Conservation (phyloP, 257 asterid species). For the Rauvolfia tetraphylla region DNA sequence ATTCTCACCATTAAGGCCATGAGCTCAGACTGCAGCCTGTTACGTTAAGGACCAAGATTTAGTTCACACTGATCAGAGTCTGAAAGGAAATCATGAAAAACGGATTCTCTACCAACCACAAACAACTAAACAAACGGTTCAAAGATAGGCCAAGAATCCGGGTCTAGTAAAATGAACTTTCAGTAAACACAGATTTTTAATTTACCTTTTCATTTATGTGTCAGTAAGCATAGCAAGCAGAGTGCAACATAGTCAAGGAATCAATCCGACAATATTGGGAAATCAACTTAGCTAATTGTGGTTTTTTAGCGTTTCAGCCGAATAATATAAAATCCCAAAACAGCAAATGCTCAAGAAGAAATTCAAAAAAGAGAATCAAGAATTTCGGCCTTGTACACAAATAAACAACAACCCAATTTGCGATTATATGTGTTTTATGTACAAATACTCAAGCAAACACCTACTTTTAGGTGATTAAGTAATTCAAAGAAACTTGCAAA, state of each 20-base stretch:
- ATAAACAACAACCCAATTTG: too few relatives aligned
- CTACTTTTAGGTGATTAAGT: background rate
- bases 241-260: background rate
- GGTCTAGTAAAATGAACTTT: background rate
- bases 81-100: background rate
- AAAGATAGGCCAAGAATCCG: background rate
- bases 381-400: background rate
- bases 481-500: background rate
- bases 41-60: conserved; percentile 8
- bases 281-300: background rate
- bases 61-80: background rate
- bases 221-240: background rate
- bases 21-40: conserved; percentile 89
- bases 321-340: background rate
- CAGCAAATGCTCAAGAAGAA: background rate
- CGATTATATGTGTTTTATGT: background rate
- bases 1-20: conserved; percentile 91
- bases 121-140: background rate
- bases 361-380: background rate
- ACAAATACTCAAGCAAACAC: background rate
- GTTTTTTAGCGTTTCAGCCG: background rate
- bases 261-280: background rate
- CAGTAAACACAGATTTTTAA: background rate
- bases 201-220: too few relatives aligned
- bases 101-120: background rate